A percentile compares a stretch with the other conserved stretches of the same genome.
Evolutionary conservation across 352 stramenopile genomes (phyloP).

Genomic region (Phytophthora cactorum): DNA sequence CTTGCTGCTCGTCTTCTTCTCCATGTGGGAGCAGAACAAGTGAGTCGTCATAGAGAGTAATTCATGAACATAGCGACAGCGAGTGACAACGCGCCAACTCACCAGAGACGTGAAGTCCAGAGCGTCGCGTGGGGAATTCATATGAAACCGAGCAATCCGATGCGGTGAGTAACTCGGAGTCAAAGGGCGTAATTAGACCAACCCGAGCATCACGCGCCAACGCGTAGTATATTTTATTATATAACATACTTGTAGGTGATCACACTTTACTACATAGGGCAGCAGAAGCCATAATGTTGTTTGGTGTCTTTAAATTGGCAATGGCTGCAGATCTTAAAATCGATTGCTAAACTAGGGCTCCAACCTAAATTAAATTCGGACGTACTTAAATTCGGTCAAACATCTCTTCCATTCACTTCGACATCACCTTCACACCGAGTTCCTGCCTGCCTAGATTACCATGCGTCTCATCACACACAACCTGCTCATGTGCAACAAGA

Average conservation of each 20-base stretch:
- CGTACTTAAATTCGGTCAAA: background rate
- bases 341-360: background rate
- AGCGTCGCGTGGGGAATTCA: slow-evolving; percentile 19
- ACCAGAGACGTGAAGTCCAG: background rate
- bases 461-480: slow-evolving; percentile 96
- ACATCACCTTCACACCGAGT: slow-evolving; percentile 3
- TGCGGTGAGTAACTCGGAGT: background rate
- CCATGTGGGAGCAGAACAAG: slow-evolving; percentile 46
- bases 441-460: slow-evolving; percentile 6
- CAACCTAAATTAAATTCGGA: too few species aligned
- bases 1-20: slow-evolving; percentile 78
- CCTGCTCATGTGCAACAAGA: slow-evolving; percentile 94
- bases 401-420: slow-evolving; percentile 6
- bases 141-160: slow-evolving; percentile 13
- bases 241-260: slow-evolving; percentile 32
- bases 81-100: background rate
- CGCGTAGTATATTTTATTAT: slow-evolving; percentile 32
- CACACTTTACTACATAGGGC: slow-evolving; percentile 6
- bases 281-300: slow-evolving; percentile 6
- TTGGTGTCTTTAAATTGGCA: too few species aligned
- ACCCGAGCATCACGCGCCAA: slow-evolving; percentile 3
- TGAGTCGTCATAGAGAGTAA: slow-evolving; percentile 27
- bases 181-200: background rate
- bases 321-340: background rate
- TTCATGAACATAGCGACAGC: background rate